Evolutionary conservation across 1,284 basidiomycete genomes (phyloP), one percentile per base, ranked within the genome.

Genomic region (Cryptococcus sp.): DNA sequence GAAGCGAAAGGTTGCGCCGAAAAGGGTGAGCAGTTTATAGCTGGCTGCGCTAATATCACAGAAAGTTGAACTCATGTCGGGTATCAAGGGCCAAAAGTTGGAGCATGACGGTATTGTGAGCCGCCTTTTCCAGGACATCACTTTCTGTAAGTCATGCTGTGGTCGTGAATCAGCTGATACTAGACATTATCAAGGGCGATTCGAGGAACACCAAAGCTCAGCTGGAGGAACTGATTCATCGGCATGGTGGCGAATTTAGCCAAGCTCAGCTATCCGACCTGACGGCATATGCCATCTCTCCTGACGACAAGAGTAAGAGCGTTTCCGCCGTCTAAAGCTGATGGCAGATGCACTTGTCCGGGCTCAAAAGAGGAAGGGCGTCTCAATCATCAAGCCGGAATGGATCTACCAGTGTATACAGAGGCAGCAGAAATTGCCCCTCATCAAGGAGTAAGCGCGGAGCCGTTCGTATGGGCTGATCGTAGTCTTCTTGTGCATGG

Each of bases 381-480:
- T 84, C 53, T 85, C 88, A 61, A 79, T 93, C 43, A 74, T 94
- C 48, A 82, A 78, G 47, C 87, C 91, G 0, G 73, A 79, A 26
- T 95, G 90, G 89, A 76, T 95, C 43, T 66, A 78, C 38, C 86
- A 90, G 60, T 89, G 83, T n/a, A 77, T 92, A 37, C 74, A 78
- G 3, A 73, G 76, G 25, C 77, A 76, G 14, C 72, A 78, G 47
- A 71, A 77, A 14, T 65, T 82, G 12, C 83, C 87, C 0, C 68
- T 90, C 40, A 76, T 74, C 31, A 82, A 83, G 66, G 85, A 81
- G 87, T 91, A 63, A 39, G 69, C 53, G 12, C 51, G 14, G 2
- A 25, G 24, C 31, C 6, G 22, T 5, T 28, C 21, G 7, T 16
- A 1, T 22, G 3, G 33, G 22, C 24, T 48, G 25, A 40, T 26